Evolutionary conservation across 129 eudicot species (phyloP), one percentile per base, ranked within the genome.

Genomic region (Ambrosia artemisiifolia): DNA sequence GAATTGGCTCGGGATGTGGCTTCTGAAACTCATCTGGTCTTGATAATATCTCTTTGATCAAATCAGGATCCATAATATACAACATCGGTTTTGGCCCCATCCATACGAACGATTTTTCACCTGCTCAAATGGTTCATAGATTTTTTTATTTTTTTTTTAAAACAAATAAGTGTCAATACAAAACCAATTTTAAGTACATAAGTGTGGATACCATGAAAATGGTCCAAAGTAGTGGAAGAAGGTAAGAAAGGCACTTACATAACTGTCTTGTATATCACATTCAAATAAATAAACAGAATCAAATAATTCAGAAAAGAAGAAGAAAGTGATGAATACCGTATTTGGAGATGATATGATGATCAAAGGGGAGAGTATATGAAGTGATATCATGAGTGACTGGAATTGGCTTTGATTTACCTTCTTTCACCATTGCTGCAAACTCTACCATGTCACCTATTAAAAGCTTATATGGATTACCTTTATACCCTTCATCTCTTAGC

Each of bases 21-120:
- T 82, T 85, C 0, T 69, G 88, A 71, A 85, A 88, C 63, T 86
- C 87, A 8, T 84, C 70, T 24, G 78, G 76, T 69, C 77, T 90
- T 79, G 71, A 69, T 7, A 87, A 55, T 78, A 90, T 82, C 71
- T 90, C 91, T 74, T 83, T 90, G 11, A 84, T 80, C 69, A 89
- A 56, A 65, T 78, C 85, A 2, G 84, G 79, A 43, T 89, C 92
- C 78, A 72, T 71, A 6, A 89, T 72, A 49, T 70, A 78, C 70
- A 89, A 3, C 65, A 85, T 79, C 16, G 96, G 96, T 40, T 73
- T 77, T 34, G 81, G 77, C 67, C 96, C 96, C 6, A 40, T 7
- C 96, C 96, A 89, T 44, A 50, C 11, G 18, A 68, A 57, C 0
- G 88, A 80, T 46, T 82, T 76, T 44, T 86, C 80, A 54, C 96